These are phyloP conservation scores for Penicillium sp. DNA, from an alignment of 2,329 filamentous ascomycete genomes.

Conservation along the genomic window DNA sequence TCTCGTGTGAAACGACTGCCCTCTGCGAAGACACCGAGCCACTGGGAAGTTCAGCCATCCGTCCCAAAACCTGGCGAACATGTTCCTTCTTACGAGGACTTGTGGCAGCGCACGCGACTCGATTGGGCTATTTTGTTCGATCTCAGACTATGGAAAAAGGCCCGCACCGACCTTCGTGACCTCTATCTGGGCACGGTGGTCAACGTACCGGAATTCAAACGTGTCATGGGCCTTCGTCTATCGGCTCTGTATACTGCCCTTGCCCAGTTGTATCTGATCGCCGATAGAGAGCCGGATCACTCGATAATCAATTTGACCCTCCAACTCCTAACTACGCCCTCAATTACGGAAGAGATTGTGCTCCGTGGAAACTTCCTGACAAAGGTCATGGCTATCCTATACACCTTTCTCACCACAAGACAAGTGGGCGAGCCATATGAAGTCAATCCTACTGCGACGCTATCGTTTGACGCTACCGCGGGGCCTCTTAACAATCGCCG, in stretches of 20 bases:
- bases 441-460: slow-evolving; percentile 80
- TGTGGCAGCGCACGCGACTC: slow-evolving; percentile 85
- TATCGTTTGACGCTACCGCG: slow-evolving; percentile 78
- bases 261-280: slow-evolving; percentile 92
- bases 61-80: slow-evolving; percentile 68
- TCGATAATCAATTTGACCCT: slow-evolving; percentile 97
- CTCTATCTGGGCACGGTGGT: slow-evolving; percentile 97
- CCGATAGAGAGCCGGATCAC: slow-evolving; percentile 94
- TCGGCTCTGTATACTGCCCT: slow-evolving; percentile 92
- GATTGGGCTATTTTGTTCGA: slow-evolving; percentile 97
- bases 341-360: slow-evolving; percentile 94
- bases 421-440: slow-evolving; percentile 95
- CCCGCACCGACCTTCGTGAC: slow-evolving; percentile 85
- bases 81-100: slow-evolving; percentile 77
- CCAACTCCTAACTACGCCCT: slow-evolving; percentile 95
- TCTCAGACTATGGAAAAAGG: slow-evolving; percentile 93
- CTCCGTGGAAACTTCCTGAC: slow-evolving; percentile 95
- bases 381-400: slow-evolving; percentile 92
- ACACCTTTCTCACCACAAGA: slow-evolving; percentile 93
- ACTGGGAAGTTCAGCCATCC: slow-evolving; percentile 84
- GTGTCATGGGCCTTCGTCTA: slow-evolving; percentile 89
- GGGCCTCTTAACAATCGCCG: slow-evolving; percentile 93
- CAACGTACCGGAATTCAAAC: slow-evolving; percentile 93
- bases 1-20: slow-evolving; percentile 51
- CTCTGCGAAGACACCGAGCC: slow-evolving; percentile 62